phyloP scores from a whole-genome alignment of 2,329 filamentous ascomycete species.

The Monosporascus sp. region DNA sequence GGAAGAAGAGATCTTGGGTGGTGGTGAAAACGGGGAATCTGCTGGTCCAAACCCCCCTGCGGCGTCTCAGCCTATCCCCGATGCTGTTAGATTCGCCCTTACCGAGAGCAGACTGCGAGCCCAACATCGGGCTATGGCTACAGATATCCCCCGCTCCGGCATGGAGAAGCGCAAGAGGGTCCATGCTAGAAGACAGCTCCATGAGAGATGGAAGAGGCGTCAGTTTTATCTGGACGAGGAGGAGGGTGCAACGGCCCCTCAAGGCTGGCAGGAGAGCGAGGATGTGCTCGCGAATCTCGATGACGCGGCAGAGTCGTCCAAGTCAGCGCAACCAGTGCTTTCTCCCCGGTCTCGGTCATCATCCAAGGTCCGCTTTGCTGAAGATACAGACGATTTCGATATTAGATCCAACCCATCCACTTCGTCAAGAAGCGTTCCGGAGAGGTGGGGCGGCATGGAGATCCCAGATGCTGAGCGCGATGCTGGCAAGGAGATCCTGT shows the following conservation, averaged over 20 bases:
- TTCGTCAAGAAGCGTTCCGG: constrained; percentile 65
- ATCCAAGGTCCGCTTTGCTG: constrained; percentile 73
- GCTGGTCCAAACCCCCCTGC: constrained; percentile 2
- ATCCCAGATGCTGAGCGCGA: constrained; percentile 77
- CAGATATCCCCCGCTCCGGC: constrained; percentile 29
- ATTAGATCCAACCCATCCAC: constrained; percentile 66
- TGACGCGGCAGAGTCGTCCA: constrained; percentile 38
- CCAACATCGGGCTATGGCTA: constrained; percentile 27
- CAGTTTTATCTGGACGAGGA: constrained; percentile 83
- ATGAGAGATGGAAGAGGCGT: constrained; percentile 70
- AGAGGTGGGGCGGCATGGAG: constrained; percentile 73
- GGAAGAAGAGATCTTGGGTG: constrained; percentile 14
- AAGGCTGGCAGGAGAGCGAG: constrained; percentile 57
- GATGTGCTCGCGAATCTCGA: constrained; percentile 44
- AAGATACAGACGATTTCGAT: constrained; percentile 65
- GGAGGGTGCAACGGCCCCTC: constrained; percentile 63
- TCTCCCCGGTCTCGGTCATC: constrained; percentile 64
- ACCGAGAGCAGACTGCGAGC: constrained; percentile 38
- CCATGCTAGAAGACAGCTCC: constrained; percentile 46
- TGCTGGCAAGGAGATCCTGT: constrained; percentile 81
- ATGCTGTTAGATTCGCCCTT: constrained; percentile 25
- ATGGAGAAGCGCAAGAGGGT: constrained; percentile 34
- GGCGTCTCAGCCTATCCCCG: constrained; percentile 10
- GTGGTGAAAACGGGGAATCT: constrained; percentile 11
- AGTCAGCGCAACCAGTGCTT: constrained; percentile 31